Base-by-base conservation (phyloP, 495 filamentous ascomycete species). In the Aspergillus cavernicola region DNA sequence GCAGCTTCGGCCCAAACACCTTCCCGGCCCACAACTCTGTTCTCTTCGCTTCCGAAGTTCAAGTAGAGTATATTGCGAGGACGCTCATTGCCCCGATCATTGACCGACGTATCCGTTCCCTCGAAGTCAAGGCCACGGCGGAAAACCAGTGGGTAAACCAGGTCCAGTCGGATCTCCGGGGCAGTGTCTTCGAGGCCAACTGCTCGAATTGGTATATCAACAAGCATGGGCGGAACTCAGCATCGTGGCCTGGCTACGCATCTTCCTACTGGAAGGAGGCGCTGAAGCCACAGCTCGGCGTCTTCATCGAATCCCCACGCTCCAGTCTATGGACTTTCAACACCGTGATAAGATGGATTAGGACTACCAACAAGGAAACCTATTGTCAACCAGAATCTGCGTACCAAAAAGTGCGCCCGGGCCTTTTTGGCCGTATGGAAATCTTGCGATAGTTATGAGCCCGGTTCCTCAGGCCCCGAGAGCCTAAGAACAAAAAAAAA, bases 1-100 rank as follows among this genome's bases (percentile, higher is more conserved):
- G 26, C 6, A 67, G 84, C 4, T 78, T 81, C 57, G 82, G 82
- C 0, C 82, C 82, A 0, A 85, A 85, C 51, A 80, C 80, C 6
- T 77, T 70, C 2, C 83, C 80, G 2, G 82, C 82, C 1, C 80
- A 85, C 58, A 72, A 69, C 4, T 78, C 72, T 3, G 78, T 81
- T 0, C 70, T 83, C 23, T 67, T 83, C 20, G 71, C 73, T 0
- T 69, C 62, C 33, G 82, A 85, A 58, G 78, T 78, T 36, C 76
- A 77, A 72, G 69, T 82, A 12, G 56, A 70, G 29, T 68, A 70
- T 32, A 50, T 50, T 1, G 43, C 26, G 8, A 53, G 55, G 26
- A 62, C 63, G 2, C 57, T 71, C n/a, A 50, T 71, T 24, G 56
- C 52, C 22, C 54, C 59, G 9, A 58, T 71, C 9, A 20, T 71